Evolutionary conservation across 257 asterid species (phyloP).

Genomic region (Ligustrum vulgare): DNA sequence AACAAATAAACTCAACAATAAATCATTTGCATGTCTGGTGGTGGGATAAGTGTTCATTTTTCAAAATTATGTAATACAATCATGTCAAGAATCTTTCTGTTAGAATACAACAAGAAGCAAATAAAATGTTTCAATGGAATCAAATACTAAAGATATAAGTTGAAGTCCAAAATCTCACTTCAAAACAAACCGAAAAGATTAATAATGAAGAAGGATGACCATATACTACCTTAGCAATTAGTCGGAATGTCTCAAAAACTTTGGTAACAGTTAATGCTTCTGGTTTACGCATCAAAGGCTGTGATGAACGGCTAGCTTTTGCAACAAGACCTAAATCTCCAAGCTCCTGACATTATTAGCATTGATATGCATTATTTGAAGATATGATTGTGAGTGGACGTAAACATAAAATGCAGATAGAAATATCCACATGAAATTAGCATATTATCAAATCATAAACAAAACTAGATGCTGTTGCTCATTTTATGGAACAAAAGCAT

Average conservation of each 20-base stretch:
- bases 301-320: slow-evolving; percentile 88
- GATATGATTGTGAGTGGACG: slow-evolving; percentile 8
- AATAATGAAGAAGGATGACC: neutral
- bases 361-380: slow-evolving; percentile 14
- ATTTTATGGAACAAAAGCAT: neutral
- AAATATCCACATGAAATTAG: slow-evolving; percentile 4
- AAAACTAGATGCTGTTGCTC: neutral
- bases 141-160: neutral
- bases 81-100: neutral
- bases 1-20: neutral
- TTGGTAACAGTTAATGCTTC: slow-evolving; percentile 73
- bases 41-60: neutral
- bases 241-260: slow-evolving; percentile 77
- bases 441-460: slow-evolving; percentile 7
- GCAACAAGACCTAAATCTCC: slow-evolving; percentile 98
- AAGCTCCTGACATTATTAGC: slow-evolving; percentile 54
- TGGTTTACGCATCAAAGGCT: slow-evolving; percentile 87
- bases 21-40: neutral
- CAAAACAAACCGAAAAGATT: slow-evolving; percentile 7
- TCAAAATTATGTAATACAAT: neutral
- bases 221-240: slow-evolving; percentile 75
- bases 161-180: slow-evolving; percentile 3
- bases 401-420: neutral
- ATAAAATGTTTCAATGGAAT: neutral
- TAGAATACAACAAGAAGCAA: neutral